A percentile compares a stretch with the other conserved stretches of the same genome.
These are phyloP conservation scores for Candida morakotiae DNA, from an alignment of 805 yeast species.

Conservation along the genomic window DNA sequence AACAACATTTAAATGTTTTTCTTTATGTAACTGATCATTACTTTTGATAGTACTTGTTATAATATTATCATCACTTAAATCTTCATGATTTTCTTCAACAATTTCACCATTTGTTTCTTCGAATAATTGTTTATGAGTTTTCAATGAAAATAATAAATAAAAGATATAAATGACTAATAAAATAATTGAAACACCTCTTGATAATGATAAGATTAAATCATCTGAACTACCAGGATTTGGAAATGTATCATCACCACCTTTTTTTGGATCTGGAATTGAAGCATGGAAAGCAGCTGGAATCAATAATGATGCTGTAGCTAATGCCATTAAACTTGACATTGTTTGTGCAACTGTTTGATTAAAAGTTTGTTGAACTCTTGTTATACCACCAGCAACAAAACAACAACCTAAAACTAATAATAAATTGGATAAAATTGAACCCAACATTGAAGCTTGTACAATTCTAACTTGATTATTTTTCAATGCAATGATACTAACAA, in stretches of 20 bases:
- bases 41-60: constrained; percentile 21
- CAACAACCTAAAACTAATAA: constrained; percentile 93
- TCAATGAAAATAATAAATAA: constrained; percentile 82
- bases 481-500: constrained; percentile 89
- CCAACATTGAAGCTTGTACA: constrained; percentile 97
- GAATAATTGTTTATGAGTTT: constrained; percentile 76
- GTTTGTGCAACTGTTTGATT: constrained; percentile 98
- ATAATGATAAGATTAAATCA: constrained; percentile 60
- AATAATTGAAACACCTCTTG: constrained; percentile 83
- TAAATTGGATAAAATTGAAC: constrained; percentile 85
- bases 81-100: constrained; percentile 12
- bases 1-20: constrained; percentile 44
- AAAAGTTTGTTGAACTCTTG: constrained; percentile 80
- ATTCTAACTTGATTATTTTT: constrained; percentile 82
- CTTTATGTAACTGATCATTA: constrained; percentile 17
- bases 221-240: constrained; percentile 39
- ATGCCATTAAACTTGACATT: constrained; percentile 89
- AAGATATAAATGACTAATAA: constrained; percentile 72
- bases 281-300: constrained; percentile 97
- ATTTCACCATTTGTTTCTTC: constrained; percentile 36
- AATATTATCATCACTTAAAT: constrained; percentile 33
- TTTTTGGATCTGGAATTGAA: constrained; percentile 50
- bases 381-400: constrained; percentile 87
- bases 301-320: constrained; percentile 82
- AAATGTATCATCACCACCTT: constrained; percentile 21